A percentile compares a stretch with the other conserved stretches of the same genome.
Conservation (phyloP, 345 rosid genomes). For the Draba incana region DNA sequence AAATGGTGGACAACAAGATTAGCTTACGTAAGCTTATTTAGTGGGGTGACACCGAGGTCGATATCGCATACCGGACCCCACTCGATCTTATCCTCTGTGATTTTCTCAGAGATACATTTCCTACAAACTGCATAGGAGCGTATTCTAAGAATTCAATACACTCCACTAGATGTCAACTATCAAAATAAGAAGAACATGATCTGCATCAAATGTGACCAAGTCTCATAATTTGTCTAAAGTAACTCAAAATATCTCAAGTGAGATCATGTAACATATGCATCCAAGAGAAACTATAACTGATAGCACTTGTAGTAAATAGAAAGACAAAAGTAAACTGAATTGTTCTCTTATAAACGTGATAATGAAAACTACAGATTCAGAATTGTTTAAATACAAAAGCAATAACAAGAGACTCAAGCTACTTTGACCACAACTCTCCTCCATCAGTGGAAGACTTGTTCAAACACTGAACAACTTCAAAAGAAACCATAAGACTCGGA, state of each 20-base stretch:
- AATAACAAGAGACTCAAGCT: no score
- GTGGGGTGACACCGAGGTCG: slow-evolving; percentile 69
- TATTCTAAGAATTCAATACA: neutral
- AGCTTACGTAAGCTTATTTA: slow-evolving; percentile 77
- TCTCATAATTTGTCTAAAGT: neutral
- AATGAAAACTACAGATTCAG: no score
- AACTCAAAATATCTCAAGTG: neutral
- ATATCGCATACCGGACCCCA: slow-evolving; percentile 76
- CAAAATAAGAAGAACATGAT: neutral
- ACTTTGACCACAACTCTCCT: no score
- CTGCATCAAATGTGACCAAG: neutral
- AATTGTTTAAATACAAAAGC: no score
- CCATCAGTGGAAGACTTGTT: no score
- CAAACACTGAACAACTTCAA: no score
- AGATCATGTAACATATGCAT: no score
- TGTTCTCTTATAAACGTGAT: no score
- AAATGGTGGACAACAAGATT: neutral
- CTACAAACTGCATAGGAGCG: slow-evolving; percentile 66
- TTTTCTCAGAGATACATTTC: slow-evolving; percentile 71
- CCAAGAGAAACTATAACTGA: no score
- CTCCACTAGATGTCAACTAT: neutral
- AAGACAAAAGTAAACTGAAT: no score
- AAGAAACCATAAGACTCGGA: no score
- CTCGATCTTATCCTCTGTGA: slow-evolving; percentile 69
- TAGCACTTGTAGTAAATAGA: no score